Base-by-base conservation (phyloP, 1,284 basidiomycete species). In the Ceratobasidium papillatum region DNA sequence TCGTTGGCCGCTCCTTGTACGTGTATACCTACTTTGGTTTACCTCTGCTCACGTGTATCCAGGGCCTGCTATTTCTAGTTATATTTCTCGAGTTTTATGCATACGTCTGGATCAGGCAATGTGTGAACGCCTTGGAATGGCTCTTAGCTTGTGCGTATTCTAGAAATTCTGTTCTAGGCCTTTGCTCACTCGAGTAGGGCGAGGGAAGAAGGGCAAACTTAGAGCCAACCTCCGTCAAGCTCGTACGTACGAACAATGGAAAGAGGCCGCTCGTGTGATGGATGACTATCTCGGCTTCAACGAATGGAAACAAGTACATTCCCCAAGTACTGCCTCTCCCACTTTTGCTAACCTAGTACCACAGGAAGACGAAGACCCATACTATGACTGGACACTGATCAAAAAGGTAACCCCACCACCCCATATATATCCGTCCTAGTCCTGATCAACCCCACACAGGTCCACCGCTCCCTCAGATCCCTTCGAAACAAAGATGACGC, bases 91-190 rank as follows among this genome's bases (percentile, higher is more conserved):
- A 99, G 82, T 99, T 99, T 80, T 85, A 93, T 17, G 83, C 93
- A 38, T 86, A 99, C 80, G 89, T 99, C 51, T 78, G 94, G 32
- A 94, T 95, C 61, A 87, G 97, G 47, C 96, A 99, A 81, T 81
- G 96, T 19, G 97, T 98, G 51, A 96, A 96, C 80, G 87, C 93
- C n/a, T 93, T 95, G 80, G 95, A 98, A 82, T 96, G 91, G 89
- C 81, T 95, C 59, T 89, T 93, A 30, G 94, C 94, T 68, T 98
- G 95, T 95, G 79, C 80, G 91, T 82, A 12, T 25, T 7, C 22
- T 12, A 22, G 19, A 52, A 38, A 22, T 38, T 54, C 22, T 32
- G 56, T 64, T 32, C 30, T 54, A 38, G 12, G 32, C 30, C 34
- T 36, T 68, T 66, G 19, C 54, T 61, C 32, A 62, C 7, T 52